Evolutionary conservation across 305 asterid genomes (phyloP), one percentile per base, ranked within the genome.

Genomic region (Solanum chacoense): DNA sequence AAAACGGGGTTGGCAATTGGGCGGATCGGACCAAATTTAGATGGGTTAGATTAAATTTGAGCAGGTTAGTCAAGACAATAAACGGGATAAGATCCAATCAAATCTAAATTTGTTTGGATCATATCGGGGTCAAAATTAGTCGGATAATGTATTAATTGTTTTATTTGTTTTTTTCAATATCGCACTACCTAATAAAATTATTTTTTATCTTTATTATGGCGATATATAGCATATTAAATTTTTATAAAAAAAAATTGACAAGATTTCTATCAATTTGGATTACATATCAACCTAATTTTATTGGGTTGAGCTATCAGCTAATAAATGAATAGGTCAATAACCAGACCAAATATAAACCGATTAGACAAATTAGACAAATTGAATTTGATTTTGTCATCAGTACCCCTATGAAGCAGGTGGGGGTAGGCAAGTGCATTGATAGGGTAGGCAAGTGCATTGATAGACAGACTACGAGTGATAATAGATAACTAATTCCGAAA

Each of bases 261-360:
- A 3, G 0, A 18, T 18, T 55, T 55, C 10, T 18, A 1, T 55
- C 5, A 0, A 0, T 20, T 63, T 9, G 12, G 0, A 0, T 63
- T 63, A 63, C 12, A 1, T 63, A 63, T 22, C 71, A 63, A 63
- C 0, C 1, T 63, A 63, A 59, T 59, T 59, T 1, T 8, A 7
- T 14, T 45, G 22, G 3, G 0, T 50, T 63, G 6, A 63, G 71
- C 40, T 35, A 35, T 35, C 36, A 35, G 8, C 20, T 16, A 50
- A 6, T 50, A 50, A 16, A 50, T 16, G 2, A 22, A 63, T 63
- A 63, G 5, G 12, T 14, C 8, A 45, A 45, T 45, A 13, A 16
- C 63, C 8, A 0, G 37, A 6, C 37, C 9, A 0, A 35, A 35
- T 35, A 35, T 35, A 35, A 35, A 35, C 37, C 37, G 0, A 35